Evolutionary conservation across 148 eudicot species (phyloP).

Genomic region (Vaccinium myrtillus): DNA sequence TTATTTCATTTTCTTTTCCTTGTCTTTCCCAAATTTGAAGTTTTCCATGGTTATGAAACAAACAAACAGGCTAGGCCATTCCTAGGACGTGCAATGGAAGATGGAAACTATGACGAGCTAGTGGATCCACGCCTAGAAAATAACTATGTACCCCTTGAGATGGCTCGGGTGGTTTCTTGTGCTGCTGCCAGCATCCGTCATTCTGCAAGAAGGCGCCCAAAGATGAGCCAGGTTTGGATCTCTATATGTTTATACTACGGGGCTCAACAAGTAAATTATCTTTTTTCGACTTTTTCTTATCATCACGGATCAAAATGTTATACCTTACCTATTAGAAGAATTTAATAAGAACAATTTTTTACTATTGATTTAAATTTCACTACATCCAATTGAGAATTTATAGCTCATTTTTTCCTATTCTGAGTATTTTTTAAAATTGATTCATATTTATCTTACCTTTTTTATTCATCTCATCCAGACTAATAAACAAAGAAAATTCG

Average conservation of each 20-base stretch:
- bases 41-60: background rate
- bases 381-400: no score
- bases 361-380: no score
- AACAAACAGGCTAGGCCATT: slow-evolving; percentile 40
- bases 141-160: slow-evolving; percentile 40
- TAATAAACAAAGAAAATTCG: no score
- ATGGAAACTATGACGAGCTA: slow-evolving; percentile 43
- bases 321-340: no score
- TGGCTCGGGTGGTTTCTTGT: slow-evolving; percentile 55
- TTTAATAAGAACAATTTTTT: no score
- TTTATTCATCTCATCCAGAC: background rate
- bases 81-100: slow-evolving; percentile 45
- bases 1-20: background rate
- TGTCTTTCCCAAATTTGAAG: background rate
- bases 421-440: no score
- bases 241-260: background rate
- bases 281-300: no score
- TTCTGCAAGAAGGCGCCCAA: slow-evolving; percentile 53
- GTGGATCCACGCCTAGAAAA: slow-evolving; percentile 29
- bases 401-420: no score
- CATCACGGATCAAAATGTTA: no score
- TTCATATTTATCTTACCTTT: background rate
- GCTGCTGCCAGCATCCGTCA: slow-evolving; percentile 59
- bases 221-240: slow-evolving; percentile 53
- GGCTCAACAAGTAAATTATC: background rate